These are phyloP conservation scores for Macrolepiota dolichaula DNA, from an alignment of 768 basidiomycete genomes.

Conservation along the genomic window DNA sequence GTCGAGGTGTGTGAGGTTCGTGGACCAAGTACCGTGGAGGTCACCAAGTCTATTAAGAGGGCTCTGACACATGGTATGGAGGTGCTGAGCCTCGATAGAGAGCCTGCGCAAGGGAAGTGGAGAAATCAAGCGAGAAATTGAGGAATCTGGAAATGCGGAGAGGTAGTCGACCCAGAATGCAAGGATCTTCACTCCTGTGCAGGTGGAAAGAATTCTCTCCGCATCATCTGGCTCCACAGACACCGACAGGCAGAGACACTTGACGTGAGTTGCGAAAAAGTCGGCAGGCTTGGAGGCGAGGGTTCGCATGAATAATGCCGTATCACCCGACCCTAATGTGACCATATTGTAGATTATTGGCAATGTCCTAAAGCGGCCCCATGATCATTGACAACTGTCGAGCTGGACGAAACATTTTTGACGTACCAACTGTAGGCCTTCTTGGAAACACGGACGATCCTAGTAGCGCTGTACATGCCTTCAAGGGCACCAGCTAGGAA, in stretches of 20 bases:
- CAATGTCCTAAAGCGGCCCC: constrained; percentile 27
- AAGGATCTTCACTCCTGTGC: constrained; percentile 33
- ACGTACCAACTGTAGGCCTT: constrained; percentile 30
- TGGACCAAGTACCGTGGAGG: constrained; percentile 21
- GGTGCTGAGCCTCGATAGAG: constrained; percentile 31
- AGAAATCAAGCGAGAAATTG: constrained; percentile 23
- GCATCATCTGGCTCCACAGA: constrained; percentile 26
- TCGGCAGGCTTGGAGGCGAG: constrained; percentile 26
- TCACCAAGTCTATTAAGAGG: constrained; percentile 3
- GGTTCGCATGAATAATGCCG: constrained; percentile 32
- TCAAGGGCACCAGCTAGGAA: constrained; percentile 29
- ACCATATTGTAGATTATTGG: constrained; percentile 37
- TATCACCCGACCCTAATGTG: constrained; percentile 28
- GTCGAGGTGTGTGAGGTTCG: constrained; percentile 33
- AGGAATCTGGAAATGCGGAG: constrained; percentile 13
- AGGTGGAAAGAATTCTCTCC: constrained; percentile 28
- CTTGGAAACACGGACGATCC: constrained; percentile 33
- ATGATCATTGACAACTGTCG: not conserved
- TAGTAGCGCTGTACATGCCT: constrained; percentile 22
- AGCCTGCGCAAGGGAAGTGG: constrained; percentile 27
- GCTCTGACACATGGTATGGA: constrained; percentile 19
- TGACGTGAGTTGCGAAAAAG: constrained; percentile 35
- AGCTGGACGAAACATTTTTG: not conserved
- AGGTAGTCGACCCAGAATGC: constrained; percentile 36
- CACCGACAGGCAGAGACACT: constrained; percentile 34